phyloP scores from a whole-genome alignment of 2,329 filamentous ascomycete genomes.

The Coccinonectria pachysandricola region DNA sequence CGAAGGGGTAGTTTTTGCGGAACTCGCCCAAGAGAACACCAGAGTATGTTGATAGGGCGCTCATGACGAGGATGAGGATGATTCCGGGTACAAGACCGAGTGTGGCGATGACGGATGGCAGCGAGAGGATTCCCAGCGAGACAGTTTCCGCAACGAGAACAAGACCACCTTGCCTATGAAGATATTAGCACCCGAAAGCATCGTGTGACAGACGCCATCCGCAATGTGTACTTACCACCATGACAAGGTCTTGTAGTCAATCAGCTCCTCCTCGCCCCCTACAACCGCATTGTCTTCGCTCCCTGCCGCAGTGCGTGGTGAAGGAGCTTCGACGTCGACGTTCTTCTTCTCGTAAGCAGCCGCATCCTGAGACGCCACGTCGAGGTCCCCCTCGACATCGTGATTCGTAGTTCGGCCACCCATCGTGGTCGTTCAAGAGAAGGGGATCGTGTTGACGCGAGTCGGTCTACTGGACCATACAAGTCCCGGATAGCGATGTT shows the following conservation, averaged over 20 bases:
- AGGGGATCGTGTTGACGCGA: no score
- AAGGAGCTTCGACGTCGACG: no score
- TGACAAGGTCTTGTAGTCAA: constrained; percentile 27
- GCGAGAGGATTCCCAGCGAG: constrained; percentile 52
- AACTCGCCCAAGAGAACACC: constrained; percentile 53
- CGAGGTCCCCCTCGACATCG: no score
- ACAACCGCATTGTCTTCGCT: constrained; percentile 2
- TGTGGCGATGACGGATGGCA: constrained; percentile 63
- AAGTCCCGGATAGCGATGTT: no score
- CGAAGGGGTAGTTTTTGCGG: constrained; percentile 58
- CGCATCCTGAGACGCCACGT: no score
- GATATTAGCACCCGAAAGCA: no score
- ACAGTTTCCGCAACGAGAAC: constrained; percentile 35
- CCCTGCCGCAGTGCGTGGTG: no score
- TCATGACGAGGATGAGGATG: constrained; percentile 55
- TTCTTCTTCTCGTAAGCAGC: no score
- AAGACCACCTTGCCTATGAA: constrained; percentile 33
- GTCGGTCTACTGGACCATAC: no score
- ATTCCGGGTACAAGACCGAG: constrained; percentile 65
- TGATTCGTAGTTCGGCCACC: no score
- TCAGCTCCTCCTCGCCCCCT: constrained; percentile 14
- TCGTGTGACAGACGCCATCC: no score
- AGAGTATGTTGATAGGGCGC: constrained; percentile 57
- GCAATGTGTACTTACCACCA: constrained; percentile 30
- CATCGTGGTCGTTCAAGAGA: no score